Percentiles rank a stretch among this genome's conserved stretches.
Conservation (phyloP, 495 filamentous ascomycete species). For the Friedmanniomyces simplex region DNA sequence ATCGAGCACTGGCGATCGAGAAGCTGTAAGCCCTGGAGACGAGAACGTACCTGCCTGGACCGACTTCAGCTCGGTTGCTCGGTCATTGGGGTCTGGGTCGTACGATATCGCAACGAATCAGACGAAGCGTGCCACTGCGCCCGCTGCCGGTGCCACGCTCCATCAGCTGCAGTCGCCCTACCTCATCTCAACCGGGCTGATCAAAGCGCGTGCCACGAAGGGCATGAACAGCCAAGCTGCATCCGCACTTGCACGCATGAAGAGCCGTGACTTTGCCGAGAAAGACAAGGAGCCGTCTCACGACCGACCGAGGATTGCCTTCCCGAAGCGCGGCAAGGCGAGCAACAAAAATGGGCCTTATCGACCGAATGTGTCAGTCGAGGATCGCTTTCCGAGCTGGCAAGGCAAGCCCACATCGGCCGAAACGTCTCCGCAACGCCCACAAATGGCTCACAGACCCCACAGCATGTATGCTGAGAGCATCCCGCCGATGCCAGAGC, state of each 20-base stretch:
- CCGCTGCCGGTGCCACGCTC: not conserved
- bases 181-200: constrained; percentile 17
- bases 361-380: not conserved
- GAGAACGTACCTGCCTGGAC: constrained; percentile 18
- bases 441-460: not conserved
- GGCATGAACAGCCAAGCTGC: constrained; percentile 33
- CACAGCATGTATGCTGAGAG: constrained; percentile 17
- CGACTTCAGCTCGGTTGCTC: constrained; percentile 33
- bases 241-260: constrained; percentile 29
- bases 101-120: constrained; percentile 34
- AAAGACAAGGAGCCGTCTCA: not conserved
- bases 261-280: constrained; percentile 27
- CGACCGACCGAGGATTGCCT: constrained; percentile 1
- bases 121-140: constrained; percentile 4
- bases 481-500: constrained; percentile 20
- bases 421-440: not conserved
- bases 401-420: not conserved
- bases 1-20: constrained; percentile 2
- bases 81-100: constrained; percentile 31
- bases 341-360: not conserved
- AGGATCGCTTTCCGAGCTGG: constrained; percentile 10
- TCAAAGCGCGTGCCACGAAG: constrained; percentile 15
- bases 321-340: constrained; percentile 1
- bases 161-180: constrained; percentile 13
- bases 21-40: constrained; percentile 4